Percentiles rank a stretch among this genome's conserved stretches.
phyloP scores from a whole-genome alignment of 1,284 basidiomycete genomes.

The Rhodotorula sp. region DNA sequence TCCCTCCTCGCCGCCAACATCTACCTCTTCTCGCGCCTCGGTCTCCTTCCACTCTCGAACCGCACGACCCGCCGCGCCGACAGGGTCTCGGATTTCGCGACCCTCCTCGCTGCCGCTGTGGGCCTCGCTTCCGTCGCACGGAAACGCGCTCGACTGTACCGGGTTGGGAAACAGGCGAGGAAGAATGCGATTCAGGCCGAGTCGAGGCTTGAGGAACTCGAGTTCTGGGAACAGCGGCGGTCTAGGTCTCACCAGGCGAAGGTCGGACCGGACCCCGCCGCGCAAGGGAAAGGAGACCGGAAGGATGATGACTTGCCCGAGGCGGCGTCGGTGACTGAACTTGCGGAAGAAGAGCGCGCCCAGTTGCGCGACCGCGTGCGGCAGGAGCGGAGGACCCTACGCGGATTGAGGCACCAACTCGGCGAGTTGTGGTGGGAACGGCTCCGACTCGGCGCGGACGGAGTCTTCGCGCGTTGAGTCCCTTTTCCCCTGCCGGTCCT shows the following conservation, averaged over 20 bases:
- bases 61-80: slow-evolving; percentile 6
- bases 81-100: slow-evolving; percentile 7
- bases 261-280: too few relatives aligned
- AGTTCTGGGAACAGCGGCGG: slow-evolving; percentile 18
- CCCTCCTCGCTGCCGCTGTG: slow-evolving; percentile 6
- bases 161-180: not conserved
- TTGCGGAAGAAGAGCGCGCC: slow-evolving; percentile 1
- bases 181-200: slow-evolving; percentile 6
- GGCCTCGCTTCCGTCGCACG: not conserved
- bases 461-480: slow-evolving; percentile 29
- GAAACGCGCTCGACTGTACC: not conserved
- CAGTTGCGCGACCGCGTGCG: slow-evolving; percentile 11
- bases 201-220: slow-evolving; percentile 16
- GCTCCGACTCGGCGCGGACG: slow-evolving; percentile 19
- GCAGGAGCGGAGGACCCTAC: slow-evolving; percentile 8
- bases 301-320: too few relatives aligned
- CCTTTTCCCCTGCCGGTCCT: too few relatives aligned
- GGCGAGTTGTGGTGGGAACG: slow-evolving; percentile 22
- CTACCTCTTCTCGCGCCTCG: slow-evolving; percentile 22
- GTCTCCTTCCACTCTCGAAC: slow-evolving; percentile 3
- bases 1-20: slow-evolving; percentile 22
- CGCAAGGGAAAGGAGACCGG: too few relatives aligned
- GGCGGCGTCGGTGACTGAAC: too few relatives aligned
- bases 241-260: too few relatives aligned
- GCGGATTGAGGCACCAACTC: slow-evolving; percentile 11